Base-by-base conservation (phyloP, 192 early-diverging fungal species). In the Gaertneriomyces semiglobifer region DNA sequence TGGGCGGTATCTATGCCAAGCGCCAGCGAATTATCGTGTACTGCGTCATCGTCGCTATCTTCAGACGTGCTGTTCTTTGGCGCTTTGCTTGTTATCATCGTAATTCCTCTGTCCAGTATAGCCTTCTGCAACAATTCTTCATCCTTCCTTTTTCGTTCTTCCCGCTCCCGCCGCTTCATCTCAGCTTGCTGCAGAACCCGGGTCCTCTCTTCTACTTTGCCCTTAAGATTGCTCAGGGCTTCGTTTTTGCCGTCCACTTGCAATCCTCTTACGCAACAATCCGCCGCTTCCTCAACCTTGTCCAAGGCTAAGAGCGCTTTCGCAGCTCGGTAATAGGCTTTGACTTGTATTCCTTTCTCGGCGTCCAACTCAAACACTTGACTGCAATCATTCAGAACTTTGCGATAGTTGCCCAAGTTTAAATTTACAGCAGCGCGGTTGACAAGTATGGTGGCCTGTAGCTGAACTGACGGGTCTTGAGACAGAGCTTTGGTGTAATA, bases 361-460 rank as follows among this genome's bases (percentile, higher is more conserved):
- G 88, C 81, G 59, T 92, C 84, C 4, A 90, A 66, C 65, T 87
- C 79, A 42, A 99, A 73, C 8, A 91, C 92, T n/a, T 84, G 81
- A 7, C 87, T 82, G 66, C 95, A 97, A 80, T 99, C 97, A 54
- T 82, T 87, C 44, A 97, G 69, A n/a, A 90, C 94, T 60, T 76
- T 81, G 8, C 94, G 84, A 67, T 87, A 96, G 80, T 98, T 98
- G 19, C 88, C 71, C 43, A 95, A 77, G 58, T 94, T 91, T 12
- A 99, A 72, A 61, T 98, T 92, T 16, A 89, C 90, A 0, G 95
- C 95, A 7, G 97, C 97, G 12, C 97, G 74, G 75, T 99, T 99
- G 4, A 84, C 82, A 62, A 87, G 86, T 39, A 94, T 84, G 0
- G 85, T 76, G 39, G 95, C 89, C 44, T 89, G 88, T n/a, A 99